Conservation (phyloP, 805 yeast species). For the Kazachstania bromeliacearum region DNA sequence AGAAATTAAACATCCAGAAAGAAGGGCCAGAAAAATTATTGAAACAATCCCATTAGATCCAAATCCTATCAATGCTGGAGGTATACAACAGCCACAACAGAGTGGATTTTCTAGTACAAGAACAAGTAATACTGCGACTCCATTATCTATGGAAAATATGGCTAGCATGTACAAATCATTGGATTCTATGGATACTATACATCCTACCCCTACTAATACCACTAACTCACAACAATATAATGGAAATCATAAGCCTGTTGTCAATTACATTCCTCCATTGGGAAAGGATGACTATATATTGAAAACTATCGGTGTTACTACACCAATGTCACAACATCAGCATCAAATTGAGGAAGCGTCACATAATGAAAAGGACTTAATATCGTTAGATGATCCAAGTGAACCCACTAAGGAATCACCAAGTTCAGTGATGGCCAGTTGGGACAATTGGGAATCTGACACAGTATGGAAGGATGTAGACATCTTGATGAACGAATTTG, state of each 20-base stretch:
- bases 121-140: not conserved
- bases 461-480: constrained; percentile 68
- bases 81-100: constrained; percentile 13
- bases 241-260: not conserved
- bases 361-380: not conserved
- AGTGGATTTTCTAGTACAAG: constrained; percentile 12
- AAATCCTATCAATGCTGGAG: constrained; percentile 47
- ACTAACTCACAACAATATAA: not conserved
- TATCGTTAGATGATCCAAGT: constrained; percentile 2
- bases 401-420: constrained; percentile 17
- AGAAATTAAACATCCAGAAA: constrained; percentile 15
- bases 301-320: not conserved
- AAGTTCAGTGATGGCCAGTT: constrained; percentile 26
- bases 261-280: constrained; percentile 1
- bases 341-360: not conserved
- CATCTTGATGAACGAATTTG: constrained; percentile 84
- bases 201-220: not conserved
- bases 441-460: constrained; percentile 37
- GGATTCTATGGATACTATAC: not conserved
- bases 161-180: not conserved
- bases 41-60: constrained; percentile 78
- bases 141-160: constrained; percentile 2
- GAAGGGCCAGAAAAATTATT: constrained; percentile 56
- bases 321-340: not conserved
- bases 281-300: not conserved